A percentile compares a stretch with the other conserved stretches of the same genome.
phyloP scores from a whole-genome alignment of 2,329 filamentous ascomycete genomes.

The Paecilomyces variotii region DNA sequence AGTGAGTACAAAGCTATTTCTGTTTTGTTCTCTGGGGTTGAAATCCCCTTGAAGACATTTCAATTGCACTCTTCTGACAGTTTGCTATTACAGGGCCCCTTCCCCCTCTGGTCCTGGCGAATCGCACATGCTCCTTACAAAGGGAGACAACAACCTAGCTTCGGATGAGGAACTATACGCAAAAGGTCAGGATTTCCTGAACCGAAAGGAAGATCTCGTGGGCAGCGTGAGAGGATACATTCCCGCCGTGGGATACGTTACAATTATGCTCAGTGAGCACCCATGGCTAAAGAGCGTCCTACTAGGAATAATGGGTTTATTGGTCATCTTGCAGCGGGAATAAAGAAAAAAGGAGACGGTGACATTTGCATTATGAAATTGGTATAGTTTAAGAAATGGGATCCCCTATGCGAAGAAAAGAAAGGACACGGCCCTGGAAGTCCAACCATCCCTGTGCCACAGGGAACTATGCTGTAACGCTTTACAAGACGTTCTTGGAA shows the following conservation, averaged over 20 bases:
- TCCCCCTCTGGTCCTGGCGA: slow-evolving; percentile 7
- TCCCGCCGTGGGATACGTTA: slow-evolving; percentile 93
- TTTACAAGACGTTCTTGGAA: no score
- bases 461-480: no score
- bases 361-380: not conserved
- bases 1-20: not conserved
- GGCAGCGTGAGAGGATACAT: slow-evolving; percentile 88
- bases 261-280: slow-evolving; percentile 88
- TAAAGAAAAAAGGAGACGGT: slow-evolving; percentile 31
- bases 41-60: not conserved
- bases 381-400: not conserved
- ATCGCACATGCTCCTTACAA: slow-evolving; percentile 66
- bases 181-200: slow-evolving; percentile 74
- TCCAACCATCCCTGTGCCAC: no score
- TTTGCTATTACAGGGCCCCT: slow-evolving; percentile 13
- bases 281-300: slow-evolving; percentile 96
- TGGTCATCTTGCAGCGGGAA: slow-evolving; percentile 88
- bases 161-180: slow-evolving; percentile 93
- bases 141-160: slow-evolving; percentile 91
- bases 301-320: slow-evolving; percentile 87
- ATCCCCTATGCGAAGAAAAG: not conserved
- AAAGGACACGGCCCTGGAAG: not conserved
- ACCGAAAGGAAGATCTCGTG: slow-evolving; percentile 75
- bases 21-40: not conserved
- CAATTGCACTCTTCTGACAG: slow-evolving; percentile 1